Evolutionary conservation across 73 alveolate species (phyloP).

Genomic region (Paraurostyla sp.): DNA sequence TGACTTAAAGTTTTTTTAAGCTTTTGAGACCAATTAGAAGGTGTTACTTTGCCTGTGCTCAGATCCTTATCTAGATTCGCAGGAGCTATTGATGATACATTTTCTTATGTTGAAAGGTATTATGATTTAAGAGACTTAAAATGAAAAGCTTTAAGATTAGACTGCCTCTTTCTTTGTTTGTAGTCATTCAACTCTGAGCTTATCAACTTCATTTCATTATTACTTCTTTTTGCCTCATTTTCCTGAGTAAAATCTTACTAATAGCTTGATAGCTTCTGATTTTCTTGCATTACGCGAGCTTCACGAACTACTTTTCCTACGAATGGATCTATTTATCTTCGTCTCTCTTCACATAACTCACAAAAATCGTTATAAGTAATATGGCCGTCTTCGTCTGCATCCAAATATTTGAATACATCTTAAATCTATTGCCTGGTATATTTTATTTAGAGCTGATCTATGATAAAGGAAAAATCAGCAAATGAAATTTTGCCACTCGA

Average conservation of each 20-base stretch:
- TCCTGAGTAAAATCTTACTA: background rate
- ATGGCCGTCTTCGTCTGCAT: conserved; percentile 38
- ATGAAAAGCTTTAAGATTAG: background rate
- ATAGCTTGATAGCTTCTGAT: background rate
- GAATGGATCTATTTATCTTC: conserved; percentile 60
- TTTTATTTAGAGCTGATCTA: conserved; percentile 51
- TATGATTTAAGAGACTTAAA: background rate
- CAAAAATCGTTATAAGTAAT: conserved; percentile 58
- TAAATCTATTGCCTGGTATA: background rate
- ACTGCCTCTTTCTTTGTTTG: background rate
- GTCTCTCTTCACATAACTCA: conserved; percentile 58
- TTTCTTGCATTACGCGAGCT: background rate
- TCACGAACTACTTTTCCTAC: background rate
- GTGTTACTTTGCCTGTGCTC: background rate
- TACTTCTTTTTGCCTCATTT: no score
- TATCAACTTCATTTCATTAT: background rate
- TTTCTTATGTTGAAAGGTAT: background rate
- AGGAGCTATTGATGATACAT: background rate
- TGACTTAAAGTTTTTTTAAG: background rate
- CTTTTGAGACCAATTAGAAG: conserved; percentile 35
- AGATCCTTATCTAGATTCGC: background rate
- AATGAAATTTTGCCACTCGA: conserved; percentile 40
- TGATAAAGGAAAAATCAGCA: conserved; percentile 45
- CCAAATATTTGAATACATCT: conserved; percentile 44
- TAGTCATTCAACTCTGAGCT: background rate